These are phyloP conservation scores for Xylariaceae sp. DNA, from an alignment of 2,329 filamentous ascomycete genomes.

Conservation along the genomic window DNA sequence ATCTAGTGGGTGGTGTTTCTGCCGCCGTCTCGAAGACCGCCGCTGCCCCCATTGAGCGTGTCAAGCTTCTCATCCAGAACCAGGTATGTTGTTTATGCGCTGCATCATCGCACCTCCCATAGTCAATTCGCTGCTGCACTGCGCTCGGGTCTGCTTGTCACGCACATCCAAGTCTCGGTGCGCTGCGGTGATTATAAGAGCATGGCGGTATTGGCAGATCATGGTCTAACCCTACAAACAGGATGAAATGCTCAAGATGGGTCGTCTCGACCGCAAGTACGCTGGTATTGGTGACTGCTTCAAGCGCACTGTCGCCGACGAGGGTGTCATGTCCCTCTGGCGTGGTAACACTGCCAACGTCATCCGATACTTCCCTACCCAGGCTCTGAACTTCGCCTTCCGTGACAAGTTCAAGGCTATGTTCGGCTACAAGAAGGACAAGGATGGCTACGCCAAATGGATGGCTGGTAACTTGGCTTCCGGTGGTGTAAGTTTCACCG, in stretches of 20 bases:
- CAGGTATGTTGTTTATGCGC: slow-evolving; percentile 69
- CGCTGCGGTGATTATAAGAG: no score
- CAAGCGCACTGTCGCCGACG: slow-evolving; percentile 80
- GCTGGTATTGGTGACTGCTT: slow-evolving; percentile 93
- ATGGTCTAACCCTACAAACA: slow-evolving; percentile 35
- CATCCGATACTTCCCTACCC: slow-evolving; percentile 99
- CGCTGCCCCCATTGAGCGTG: slow-evolving; percentile 99
- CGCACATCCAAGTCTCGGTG: no score
- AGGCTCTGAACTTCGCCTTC: slow-evolving; percentile 99
- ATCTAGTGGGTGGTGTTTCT: slow-evolving; percentile 97
- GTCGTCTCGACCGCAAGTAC: slow-evolving; percentile 98
- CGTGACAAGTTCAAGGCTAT: slow-evolving; percentile 99
- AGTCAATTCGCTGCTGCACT: neutral
- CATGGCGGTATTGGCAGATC: no score
- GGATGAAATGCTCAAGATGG: slow-evolving; percentile 99
- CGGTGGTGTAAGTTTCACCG: slow-evolving; percentile 78
- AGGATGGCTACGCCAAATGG: slow-evolving; percentile 97
- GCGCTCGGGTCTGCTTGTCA: no score
- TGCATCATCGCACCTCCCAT: neutral
- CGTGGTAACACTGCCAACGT: slow-evolving; percentile 99
- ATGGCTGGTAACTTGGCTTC: slow-evolving; percentile 99
- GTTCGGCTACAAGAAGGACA: slow-evolving; percentile 99
- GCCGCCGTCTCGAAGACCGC: slow-evolving; percentile 99
- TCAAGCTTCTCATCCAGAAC: slow-evolving; percentile 99
- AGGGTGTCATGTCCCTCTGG: slow-evolving; percentile 96